Evolutionary conservation across 176 grass and related monocot genomes (phyloP), one percentile per base, ranked within the genome.

Genomic region (Saccharum officinarum): DNA sequence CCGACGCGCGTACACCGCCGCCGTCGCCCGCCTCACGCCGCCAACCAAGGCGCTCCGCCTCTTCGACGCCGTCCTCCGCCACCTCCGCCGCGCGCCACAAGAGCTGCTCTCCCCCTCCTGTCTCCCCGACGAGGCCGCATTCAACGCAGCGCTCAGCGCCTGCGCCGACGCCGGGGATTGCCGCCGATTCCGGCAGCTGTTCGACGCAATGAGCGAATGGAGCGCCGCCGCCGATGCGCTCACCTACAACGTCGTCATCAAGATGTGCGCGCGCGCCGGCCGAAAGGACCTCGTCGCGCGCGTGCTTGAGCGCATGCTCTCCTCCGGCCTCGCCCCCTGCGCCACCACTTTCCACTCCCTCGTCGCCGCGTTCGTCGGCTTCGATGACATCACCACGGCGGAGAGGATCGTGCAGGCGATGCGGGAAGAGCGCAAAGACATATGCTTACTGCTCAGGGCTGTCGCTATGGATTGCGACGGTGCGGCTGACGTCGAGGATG

Each of bases 331-430:
- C 59, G 14, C 44, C 5, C 95, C 95, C 18, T 95, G 91, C 72
- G 66, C 81, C 59, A 88, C 89, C 49, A 95, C 95, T 8, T 90
- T 95, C 74, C 91, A 94, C 30, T 98, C 95, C 41, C 83, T 95
- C 57, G 92, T 98, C 20, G 93, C 95, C 34, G 91, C 95, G 33
- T 98, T 78, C 75, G 87, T 98, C 18, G 95, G 95, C 37, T 92
- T 98, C 30, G 87, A 80, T 7, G 91, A 98, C 62, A 81, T 98
- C 72, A 18, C 69, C 25, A 83, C 91, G 0, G 91, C 91, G 0
- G 95, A 98, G 87, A 87, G 22, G 39, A 84, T 98, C 75, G 86
- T 98, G 31, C 95, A 95, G 77, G 95, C 91, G 18, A 93, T 98
- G 95, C 89, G 95, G 28, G 95, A 95, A 28, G 72, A 88, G 38